Evolutionary conservation across 2,329 filamentous ascomycete genomes (phyloP).

Genomic region (Colletotrichum sp.): DNA sequence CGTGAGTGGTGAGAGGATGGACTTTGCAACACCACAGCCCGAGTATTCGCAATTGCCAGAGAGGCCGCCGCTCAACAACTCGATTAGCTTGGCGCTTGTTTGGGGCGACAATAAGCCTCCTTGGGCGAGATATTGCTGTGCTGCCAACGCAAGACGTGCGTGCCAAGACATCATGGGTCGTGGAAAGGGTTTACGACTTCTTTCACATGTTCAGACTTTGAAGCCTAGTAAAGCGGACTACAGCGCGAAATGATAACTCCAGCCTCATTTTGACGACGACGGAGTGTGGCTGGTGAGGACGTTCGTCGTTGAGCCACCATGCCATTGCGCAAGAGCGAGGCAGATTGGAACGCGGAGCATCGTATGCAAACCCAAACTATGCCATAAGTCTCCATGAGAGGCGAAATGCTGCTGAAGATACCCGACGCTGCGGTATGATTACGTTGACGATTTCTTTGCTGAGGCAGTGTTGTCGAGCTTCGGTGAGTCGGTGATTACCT

Average conservation of each 20-base stretch:
- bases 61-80: background rate
- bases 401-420: background rate
- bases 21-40: background rate
- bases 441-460: background rate
- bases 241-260: fast-evolving
- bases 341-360: background rate
- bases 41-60: background rate
- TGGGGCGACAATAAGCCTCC: background rate
- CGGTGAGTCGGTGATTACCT: background rate
- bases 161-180: background rate
- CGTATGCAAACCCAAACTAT: background rate
- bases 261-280: background rate
- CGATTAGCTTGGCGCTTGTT: background rate
- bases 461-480: background rate
- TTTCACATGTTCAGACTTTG: background rate
- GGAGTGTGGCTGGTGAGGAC: background rate
- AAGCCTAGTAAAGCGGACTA: background rate
- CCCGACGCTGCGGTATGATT: background rate
- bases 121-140: background rate
- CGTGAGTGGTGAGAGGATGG: background rate
- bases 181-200: background rate
- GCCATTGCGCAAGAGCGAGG: background rate
- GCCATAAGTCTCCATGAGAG: background rate
- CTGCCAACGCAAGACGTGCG: background rate
- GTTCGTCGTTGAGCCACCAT: background rate